Conservation (phyloP, 106 monocot species). For the Iris macrosiphon region DNA sequence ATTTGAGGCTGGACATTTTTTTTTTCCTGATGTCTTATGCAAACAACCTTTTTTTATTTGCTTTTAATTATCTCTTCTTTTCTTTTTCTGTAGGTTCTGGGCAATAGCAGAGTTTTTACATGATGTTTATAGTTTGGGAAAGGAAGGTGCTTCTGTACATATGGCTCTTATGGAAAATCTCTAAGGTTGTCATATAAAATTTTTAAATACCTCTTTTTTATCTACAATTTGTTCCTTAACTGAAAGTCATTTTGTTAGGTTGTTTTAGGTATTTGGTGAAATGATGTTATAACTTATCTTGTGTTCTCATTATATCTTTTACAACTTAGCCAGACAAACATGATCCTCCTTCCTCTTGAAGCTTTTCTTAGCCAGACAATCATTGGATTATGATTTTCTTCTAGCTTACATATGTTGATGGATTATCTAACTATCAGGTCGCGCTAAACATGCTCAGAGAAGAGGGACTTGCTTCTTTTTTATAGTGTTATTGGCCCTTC, state of each 20-base stretch:
- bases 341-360: conserved; percentile 81
- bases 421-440: conserved; percentile 39
- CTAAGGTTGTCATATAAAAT: conserved; percentile 54
- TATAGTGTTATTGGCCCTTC: conserved; percentile 86
- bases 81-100: conserved; percentile 52
- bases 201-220: neutral
- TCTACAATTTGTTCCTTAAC: neutral
- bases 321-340: conserved; percentile 36
- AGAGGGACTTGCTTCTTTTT: conserved; percentile 83
- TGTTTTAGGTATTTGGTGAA: neutral
- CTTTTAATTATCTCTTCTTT: conserved; percentile 1
- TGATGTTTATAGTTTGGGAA: conserved; percentile 75
- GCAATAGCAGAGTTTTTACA: conserved; percentile 78
- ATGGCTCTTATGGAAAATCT: conserved; percentile 51
- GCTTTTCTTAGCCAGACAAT: too few species aligned
- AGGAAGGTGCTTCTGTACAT: conserved; percentile 71
- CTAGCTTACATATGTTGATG: neutral
- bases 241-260: neutral
- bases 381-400: neutral
- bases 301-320: neutral
- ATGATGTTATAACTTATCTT: neutral
- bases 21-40: neutral
- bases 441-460: too few species aligned
- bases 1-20: neutral
- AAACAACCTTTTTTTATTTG: neutral